These are phyloP conservation scores for Thymus quinquecostatus DNA, from an alignment of 257 asterid species.

Conservation along the genomic window DNA sequence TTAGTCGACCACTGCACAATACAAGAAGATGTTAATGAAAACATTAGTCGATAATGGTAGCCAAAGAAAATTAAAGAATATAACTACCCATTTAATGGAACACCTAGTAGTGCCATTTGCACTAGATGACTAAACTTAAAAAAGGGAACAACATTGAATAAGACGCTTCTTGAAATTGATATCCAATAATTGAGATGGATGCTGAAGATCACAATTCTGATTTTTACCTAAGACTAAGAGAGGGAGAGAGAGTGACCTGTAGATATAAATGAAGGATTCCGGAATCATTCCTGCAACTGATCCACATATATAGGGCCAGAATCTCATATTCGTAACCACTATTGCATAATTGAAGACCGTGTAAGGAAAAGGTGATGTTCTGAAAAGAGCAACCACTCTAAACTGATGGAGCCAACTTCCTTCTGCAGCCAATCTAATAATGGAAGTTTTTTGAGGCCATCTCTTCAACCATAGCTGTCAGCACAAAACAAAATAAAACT, in stretches of 20 bases:
- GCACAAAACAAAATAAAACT: background rate
- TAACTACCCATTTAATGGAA: background rate
- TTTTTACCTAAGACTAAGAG: background rate
- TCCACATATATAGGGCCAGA: conserved; percentile 89
- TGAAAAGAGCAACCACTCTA: conserved; percentile 77
- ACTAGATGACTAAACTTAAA: background rate
- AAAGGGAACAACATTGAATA: background rate
- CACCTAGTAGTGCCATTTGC: background rate
- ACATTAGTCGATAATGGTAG: too few relatives aligned
- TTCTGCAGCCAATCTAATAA: conserved; percentile 83
- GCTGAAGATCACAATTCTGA: background rate
- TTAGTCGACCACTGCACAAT: conserved; percentile 79
- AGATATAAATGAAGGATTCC: conserved; percentile 89
- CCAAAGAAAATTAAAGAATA: too few relatives aligned
- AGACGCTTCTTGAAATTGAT: background rate
- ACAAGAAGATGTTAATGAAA: background rate
- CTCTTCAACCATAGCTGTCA: conserved; percentile 83
- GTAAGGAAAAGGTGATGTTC: conserved; percentile 89
- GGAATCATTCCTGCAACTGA: conserved; percentile 93
- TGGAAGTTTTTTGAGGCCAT: conserved; percentile 85
- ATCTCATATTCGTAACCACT: conserved; percentile 77
- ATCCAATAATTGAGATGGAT: background rate
- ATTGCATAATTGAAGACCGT: conserved; percentile 85
- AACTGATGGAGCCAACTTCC: conserved; percentile 90
- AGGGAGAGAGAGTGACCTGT: conserved; percentile 50